These are phyloP conservation scores for Geotrichum siamense DNA, from an alignment of 1,139 yeast species.

Conservation along the genomic window DNA sequence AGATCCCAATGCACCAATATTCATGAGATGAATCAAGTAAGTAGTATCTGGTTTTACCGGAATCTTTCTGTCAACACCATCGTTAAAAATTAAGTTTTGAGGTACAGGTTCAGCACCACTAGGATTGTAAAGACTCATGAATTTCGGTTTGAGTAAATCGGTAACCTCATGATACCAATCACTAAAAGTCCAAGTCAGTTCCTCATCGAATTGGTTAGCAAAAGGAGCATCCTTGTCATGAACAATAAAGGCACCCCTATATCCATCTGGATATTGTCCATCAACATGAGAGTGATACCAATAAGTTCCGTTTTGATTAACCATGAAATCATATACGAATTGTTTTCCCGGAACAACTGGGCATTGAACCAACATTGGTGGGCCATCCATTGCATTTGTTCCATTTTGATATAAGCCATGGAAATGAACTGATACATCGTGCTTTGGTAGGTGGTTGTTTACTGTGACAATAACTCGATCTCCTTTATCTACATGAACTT, in stretches of 20 bases:
- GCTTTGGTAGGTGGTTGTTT: constrained; percentile 54
- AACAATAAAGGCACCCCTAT: constrained; percentile 73
- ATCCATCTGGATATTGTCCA: constrained; percentile 87
- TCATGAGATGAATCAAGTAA: constrained; percentile 67
- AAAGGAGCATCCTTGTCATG: constrained; percentile 49
- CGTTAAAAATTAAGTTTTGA: constrained; percentile 66
- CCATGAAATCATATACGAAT: constrained; percentile 71
- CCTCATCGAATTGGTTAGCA: constrained; percentile 62
- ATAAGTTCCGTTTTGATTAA: constrained; percentile 77
- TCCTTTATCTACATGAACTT: constrained; percentile 59
- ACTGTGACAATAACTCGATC: constrained; percentile 67
- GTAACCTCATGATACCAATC: constrained; percentile 81
- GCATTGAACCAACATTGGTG: constrained; percentile 79
- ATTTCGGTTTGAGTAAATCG: constrained; percentile 43
- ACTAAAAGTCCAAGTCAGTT: constrained; percentile 54
- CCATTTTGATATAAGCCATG: constrained; percentile 86
- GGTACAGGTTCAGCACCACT: constrained; percentile 98
- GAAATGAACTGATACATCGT: constrained; percentile 76
- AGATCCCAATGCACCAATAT: constrained; percentile 81
- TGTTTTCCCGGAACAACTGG: constrained; percentile 72
- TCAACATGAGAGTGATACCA: constrained; percentile 94
- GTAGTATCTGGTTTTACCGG: constrained; percentile 71
- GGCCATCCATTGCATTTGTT: constrained; percentile 75
- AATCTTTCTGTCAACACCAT: constrained; percentile 65
- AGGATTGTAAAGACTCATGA: constrained; percentile 72